Base-by-base conservation (phyloP, 2,329 filamentous ascomycete species). In the Hypoxylon sp. region DNA sequence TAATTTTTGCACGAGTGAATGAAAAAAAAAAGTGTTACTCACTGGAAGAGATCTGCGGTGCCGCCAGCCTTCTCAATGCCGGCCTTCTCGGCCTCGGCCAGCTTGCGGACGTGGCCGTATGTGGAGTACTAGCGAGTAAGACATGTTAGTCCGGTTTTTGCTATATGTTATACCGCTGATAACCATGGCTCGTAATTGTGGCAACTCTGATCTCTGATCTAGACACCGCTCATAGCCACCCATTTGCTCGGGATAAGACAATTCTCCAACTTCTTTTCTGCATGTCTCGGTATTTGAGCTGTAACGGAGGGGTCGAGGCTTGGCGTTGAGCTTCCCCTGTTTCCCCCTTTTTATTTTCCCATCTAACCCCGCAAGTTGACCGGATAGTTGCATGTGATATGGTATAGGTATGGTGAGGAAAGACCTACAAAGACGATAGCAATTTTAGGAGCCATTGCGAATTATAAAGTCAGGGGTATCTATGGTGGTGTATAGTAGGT, bases 41-140 rank as follows among this genome's bases (percentile, higher is more conserved):
- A 90, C 89, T 97, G 93, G 87, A 84, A 97, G 76, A 98, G 77
- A 74, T 94, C 91, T 79, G 84, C 93, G 46, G 84, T 81, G 69
- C 94, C 94, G 69, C 95, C 95, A 68, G 93, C 93, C 75, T 90
- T 88, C 82, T 94, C 90, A 75, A 97, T 92, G 76, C 95, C 95
- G 75, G 86, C 88, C 85, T 94, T 91, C 84, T 98, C 94, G 68
- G 93, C 93, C 79, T 95, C 89, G 74, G 94, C 95, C 73, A 97
- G 79, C 76, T 89, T 81, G 80, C 85, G 82, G 80, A 97, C 90
- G 82, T 97, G 94, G 81, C 95, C 94, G 82, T 95, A 97, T 87
- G 93, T 91, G 71, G 93, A 96, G 84, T 97, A 97, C 92, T 95
- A 65, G 32, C 58, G 32, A 37, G 56, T 4, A 56, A 32, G n/a